A percentile compares a stretch with the other conserved stretches of the same genome.
phyloP scores from a whole-genome alignment of 2,329 filamentous ascomycete genomes.

The Xylaria sp. region DNA sequence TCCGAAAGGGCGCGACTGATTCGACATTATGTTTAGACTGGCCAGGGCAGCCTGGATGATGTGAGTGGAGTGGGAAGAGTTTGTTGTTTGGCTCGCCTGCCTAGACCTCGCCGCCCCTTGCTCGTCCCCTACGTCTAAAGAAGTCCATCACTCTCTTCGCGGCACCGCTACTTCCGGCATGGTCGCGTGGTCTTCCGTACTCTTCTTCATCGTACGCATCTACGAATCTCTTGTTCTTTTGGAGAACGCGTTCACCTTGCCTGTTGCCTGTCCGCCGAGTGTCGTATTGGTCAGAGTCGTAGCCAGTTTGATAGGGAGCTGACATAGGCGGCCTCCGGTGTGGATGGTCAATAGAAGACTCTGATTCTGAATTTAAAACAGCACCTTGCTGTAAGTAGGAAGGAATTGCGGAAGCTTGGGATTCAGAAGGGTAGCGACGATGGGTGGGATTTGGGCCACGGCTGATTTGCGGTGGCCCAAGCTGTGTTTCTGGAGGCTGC shows the following conservation, averaged over 20 bases:
- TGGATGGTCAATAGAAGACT: slow-evolving; percentile 63
- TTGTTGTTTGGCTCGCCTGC: slow-evolving; percentile 23
- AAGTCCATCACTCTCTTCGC: slow-evolving; percentile 98
- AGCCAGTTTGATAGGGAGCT: slow-evolving; percentile 58
- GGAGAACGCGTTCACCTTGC: slow-evolving; percentile 67
- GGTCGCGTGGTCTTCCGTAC: slow-evolving; percentile 66
- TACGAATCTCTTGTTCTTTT: slow-evolving; percentile 88
- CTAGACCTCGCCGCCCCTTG: slow-evolving; percentile 66
- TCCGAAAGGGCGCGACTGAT: slow-evolving; percentile 14
- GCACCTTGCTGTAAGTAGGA: slow-evolving; percentile 60
- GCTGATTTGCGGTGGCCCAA: slow-evolving; percentile 40
- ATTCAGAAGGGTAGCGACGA: slow-evolving; percentile 56
- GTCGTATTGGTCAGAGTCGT: slow-evolving; percentile 58
- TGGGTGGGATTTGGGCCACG: slow-evolving; percentile 52
- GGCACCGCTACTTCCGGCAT: slow-evolving; percentile 85
- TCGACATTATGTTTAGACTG: slow-evolving; percentile 3
- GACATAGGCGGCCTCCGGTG: slow-evolving; percentile 56
- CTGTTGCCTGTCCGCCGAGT: slow-evolving; percentile 53
- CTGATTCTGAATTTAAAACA: slow-evolving; percentile 63
- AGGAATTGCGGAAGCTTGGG: slow-evolving; percentile 59
- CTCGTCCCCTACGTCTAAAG: slow-evolving; percentile 87
- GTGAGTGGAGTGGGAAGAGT: slow-evolving; percentile 18
- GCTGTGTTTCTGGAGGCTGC: slow-evolving; percentile 50
- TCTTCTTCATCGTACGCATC: slow-evolving; percentile 87
- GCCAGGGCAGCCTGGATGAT: slow-evolving; percentile 15